These are phyloP conservation scores for Daldinia concentrica DNA, from an alignment of 495 filamentous ascomycete genomes.

Conservation along the genomic window DNA sequence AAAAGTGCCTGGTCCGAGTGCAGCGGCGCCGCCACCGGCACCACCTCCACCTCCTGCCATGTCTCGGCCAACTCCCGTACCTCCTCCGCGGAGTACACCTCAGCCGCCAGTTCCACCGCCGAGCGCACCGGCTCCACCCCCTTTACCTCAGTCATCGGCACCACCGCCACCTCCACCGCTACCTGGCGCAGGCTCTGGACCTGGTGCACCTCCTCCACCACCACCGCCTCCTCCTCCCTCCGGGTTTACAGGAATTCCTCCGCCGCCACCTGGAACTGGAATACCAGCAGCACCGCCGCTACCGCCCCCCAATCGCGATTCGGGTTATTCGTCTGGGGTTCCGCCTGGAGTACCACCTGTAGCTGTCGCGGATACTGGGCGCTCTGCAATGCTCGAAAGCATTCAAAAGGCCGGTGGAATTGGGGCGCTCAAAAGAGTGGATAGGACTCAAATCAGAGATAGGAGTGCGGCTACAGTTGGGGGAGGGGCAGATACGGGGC, in stretches of 20 bases:
- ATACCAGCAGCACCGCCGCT: slow-evolving; percentile 75
- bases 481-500: slow-evolving; percentile 62
- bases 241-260: slow-evolving; percentile 53
- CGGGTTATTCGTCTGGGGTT: slow-evolving; percentile 67
- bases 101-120: slow-evolving; percentile 51
- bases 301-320: slow-evolving; percentile 69
- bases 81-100: slow-evolving; percentile 48
- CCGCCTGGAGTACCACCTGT: slow-evolving; percentile 59
- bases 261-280: slow-evolving; percentile 60
- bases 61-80: slow-evolving; percentile 41
- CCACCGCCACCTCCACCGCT: slow-evolving; percentile 53
- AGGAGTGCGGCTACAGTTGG: slow-evolving; percentile 77
- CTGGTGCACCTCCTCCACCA: slow-evolving; percentile 42
- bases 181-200: slow-evolving; percentile 33
- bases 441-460: slow-evolving; percentile 77
- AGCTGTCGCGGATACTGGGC: slow-evolving; percentile 56
- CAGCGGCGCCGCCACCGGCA: slow-evolving; percentile 70
- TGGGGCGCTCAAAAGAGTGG: slow-evolving; percentile 81
- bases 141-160: slow-evolving; percentile 50
- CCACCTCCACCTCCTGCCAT: slow-evolving; percentile 51
- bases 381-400: slow-evolving; percentile 77
- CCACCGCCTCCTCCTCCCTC: slow-evolving; percentile 54
- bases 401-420: slow-evolving; percentile 83
- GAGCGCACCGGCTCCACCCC: slow-evolving; percentile 50
- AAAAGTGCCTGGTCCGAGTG: slow-evolving; percentile 67